Base-by-base conservation (phyloP, 768 basidiomycete genomes). In the Trametes cubensis region DNA sequence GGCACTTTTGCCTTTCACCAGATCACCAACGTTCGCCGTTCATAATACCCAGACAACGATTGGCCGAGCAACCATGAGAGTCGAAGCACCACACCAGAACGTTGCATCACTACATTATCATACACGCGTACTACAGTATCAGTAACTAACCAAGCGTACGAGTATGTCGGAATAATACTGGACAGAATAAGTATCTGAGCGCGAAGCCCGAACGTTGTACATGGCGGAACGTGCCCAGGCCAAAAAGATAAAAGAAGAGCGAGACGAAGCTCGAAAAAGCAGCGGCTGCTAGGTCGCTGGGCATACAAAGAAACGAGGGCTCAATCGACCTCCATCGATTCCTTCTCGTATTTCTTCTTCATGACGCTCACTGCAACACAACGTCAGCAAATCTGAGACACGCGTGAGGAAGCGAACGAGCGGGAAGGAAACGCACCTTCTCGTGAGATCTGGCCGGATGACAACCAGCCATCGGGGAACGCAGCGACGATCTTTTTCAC, bases 381-480 rank as follows among this genome's bases (percentile, higher is more conserved):
- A 18, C 2, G 25, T 46, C 26, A 49, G 44, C 5, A 23, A 44
- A 15, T 23, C 7, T 2, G 2, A 28, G 14, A 23, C 10, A 20
- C 20, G 21, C 34, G 21, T 23, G 40, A 17, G 15, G 20, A 21
- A 44, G 21, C 5, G n/a, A 20, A 13, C 23, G 28, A 28, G n/a
- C n/a, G 40, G 13, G 45, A 20, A 10, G 41, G 10, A n/a, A 4
- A 74, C 87, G 39, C 53, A 92, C 91, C 89, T 80, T 94, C 92
- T 69, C 92, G 81, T 38, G 90, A 92, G 62, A 94, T 90, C 72
- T 92, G 89, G 3, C 91, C 89, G 3, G 90, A 91, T 28, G 87
- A 85, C 77, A 94, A 85, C 92, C 92, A 94, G 14, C 90, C 90
- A 0, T 86, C 79, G 0, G 92, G 92, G 74, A 91, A 94, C 1